Evolutionary conservation across 192 early-diverging fungal species (phyloP).

Genomic region (Mortierella antarctica): DNA sequence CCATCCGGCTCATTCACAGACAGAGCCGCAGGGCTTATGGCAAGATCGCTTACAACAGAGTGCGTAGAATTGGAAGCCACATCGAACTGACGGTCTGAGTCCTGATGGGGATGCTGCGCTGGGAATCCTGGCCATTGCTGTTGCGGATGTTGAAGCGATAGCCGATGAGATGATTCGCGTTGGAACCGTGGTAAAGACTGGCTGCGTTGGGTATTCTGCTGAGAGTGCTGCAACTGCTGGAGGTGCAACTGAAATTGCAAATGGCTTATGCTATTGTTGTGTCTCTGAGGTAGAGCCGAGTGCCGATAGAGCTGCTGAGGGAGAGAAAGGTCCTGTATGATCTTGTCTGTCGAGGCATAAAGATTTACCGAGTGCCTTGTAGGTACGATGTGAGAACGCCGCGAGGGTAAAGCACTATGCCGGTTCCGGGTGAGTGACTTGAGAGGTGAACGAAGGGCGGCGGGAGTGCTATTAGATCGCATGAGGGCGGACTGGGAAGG

Average conservation of each 20-base stretch:
- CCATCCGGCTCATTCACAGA: slow-evolving; percentile 1
- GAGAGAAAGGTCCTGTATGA: slow-evolving; percentile 45
- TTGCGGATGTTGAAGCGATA: not conserved
- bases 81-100: slow-evolving; percentile 5
- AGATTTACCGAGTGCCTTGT: slow-evolving; percentile 41
- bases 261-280: slow-evolving; percentile 34
- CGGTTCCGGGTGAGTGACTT: slow-evolving; percentile 26
- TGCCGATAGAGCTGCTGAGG: slow-evolving; percentile 44
- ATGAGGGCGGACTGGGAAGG: slow-evolving; percentile 21
- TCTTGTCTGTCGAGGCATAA: slow-evolving; percentile 44
- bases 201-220: slow-evolving; percentile 18
- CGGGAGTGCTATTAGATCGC: slow-evolving; percentile 48
- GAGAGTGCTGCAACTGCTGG: slow-evolving; percentile 31
- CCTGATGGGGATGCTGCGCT: slow-evolving; percentile 4
- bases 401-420: slow-evolving; percentile 29
- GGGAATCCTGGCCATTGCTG: slow-evolving; percentile 15
- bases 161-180: slow-evolving; percentile 5
- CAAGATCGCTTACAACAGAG: not conserved
- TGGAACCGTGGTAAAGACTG: slow-evolving; percentile 21
- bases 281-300: slow-evolving; percentile 30
- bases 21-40: not conserved
- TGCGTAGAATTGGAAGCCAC: not conserved
- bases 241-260: slow-evolving; percentile 40
- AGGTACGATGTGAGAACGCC: slow-evolving; percentile 20
- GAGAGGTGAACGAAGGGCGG: slow-evolving; percentile 25